Evolutionary conservation across 2,329 filamentous ascomycete species (phyloP).

Genomic region (Colletotrichum magnum): DNA sequence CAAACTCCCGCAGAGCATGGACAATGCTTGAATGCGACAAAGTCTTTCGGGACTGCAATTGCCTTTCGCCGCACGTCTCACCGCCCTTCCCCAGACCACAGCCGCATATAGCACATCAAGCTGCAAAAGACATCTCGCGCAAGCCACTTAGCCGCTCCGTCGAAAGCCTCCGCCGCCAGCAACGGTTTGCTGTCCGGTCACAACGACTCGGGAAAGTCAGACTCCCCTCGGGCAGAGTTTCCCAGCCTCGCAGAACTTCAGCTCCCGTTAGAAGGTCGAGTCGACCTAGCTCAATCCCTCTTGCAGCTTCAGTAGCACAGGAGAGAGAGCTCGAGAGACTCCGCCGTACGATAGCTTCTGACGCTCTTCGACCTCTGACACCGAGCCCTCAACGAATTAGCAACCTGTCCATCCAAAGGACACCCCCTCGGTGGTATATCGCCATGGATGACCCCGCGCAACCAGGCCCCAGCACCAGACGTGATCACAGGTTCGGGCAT

Average conservation of each 20-base stretch:
- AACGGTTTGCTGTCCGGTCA: slow-evolving; percentile 52
- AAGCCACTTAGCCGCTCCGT: slow-evolving; percentile 49
- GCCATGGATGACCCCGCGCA: slow-evolving; percentile 8
- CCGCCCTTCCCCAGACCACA: slow-evolving; percentile 25
- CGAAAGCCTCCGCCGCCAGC: slow-evolving; percentile 50
- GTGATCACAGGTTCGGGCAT: not conserved
- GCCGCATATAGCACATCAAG: slow-evolving; percentile 45
- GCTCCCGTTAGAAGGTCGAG: not conserved
- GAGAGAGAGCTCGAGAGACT: slow-evolving; percentile 25
- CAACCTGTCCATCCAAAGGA: slow-evolving; percentile 21
- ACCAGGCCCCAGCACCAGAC: not conserved
- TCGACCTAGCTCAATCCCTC: not conserved
- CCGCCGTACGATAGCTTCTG: slow-evolving; percentile 17
- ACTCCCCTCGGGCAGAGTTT: slow-evolving; percentile 43
- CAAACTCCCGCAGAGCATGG: slow-evolving; percentile 50
- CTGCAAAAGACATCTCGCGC: slow-evolving; percentile 50
- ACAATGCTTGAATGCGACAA: slow-evolving; percentile 60
- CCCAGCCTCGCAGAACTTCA: not conserved
- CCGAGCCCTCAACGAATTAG: slow-evolving; percentile 1
- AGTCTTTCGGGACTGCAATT: slow-evolving; percentile 48
- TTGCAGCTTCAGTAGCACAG: not conserved
- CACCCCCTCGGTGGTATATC: slow-evolving; percentile 22
- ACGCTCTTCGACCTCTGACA: slow-evolving; percentile 25
- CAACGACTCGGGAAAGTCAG: slow-evolving; percentile 53
- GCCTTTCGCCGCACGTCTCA: slow-evolving; percentile 29